Evolutionary conservation across 257 asterid genomes (phyloP), one percentile per base, ranked within the genome.

Genomic region (Euphrasia confusa): DNA sequence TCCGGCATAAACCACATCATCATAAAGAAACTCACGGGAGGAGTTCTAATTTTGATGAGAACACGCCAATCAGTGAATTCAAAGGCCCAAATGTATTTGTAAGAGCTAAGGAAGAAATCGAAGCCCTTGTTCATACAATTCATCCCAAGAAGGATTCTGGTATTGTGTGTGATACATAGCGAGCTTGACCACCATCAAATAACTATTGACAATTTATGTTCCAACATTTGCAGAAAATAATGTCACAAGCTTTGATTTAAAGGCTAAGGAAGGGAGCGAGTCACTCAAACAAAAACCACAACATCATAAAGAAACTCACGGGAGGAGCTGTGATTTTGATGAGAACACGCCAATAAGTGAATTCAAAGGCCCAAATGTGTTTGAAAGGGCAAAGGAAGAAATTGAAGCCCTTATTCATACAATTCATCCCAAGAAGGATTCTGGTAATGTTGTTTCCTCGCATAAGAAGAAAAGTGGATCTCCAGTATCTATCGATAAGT

Each of bases 381-480:
- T 90, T 54, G 90, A 81, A 68, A 77, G 95, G 71, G 97, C 95
- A 15, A 90, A 90, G 84, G 97, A 90, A 76, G 96, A 90, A 73
- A 68, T 90, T 11, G 92, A 87, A 65, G 97, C 96, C 54, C 66
- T 87, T 59, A 30, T 84, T 42, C 79, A 66, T 10, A 33, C 90
- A 33, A 71, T 84, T 68, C 84, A 78, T 71, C 81, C 84, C 12
- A 84, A 79, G 75, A 86, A 82, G 71, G 81, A 74, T 65, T 63
- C 84, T n/a, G 56, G 39, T 6, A 48, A 7, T 6, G 68, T 6
- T 35, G 60, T 13, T 56, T 57, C 73, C 21, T 44, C 77, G 6
- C 18, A 72, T 44, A 79, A 69, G 75, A 70, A 73, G 32, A 70
- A 67, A 69, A 69, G 74, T 53, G 70, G 77, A 45, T 58, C 79